Base-by-base conservation (phyloP, 129 eudicot genomes). In the Tanacetum coccineum region DNA sequence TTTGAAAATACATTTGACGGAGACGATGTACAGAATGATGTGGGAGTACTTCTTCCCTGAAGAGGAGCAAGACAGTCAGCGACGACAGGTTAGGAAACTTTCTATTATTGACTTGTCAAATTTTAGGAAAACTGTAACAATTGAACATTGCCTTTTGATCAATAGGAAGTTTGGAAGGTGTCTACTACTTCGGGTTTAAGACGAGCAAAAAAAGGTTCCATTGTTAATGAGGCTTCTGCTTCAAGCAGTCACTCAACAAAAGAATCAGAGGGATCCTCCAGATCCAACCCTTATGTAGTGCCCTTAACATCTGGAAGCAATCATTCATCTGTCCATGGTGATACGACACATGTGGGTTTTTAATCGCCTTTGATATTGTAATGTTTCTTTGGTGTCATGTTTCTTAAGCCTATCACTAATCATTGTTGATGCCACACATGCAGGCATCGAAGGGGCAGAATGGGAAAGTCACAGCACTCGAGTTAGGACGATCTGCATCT, bases 11-110 rank as follows among this genome's bases (percentile, higher is more conserved):
- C 96, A 93, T 82, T 81, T 89, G 86, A 88, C 96, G 4, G 99
- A 93, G 77, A 70, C 67, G 49, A 80, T 93, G 88, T 93, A 89
- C 85, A 78, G 79, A 79, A 77, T 89, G 95, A 93, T 89, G 96
- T 93, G 99, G 99, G 95, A 71, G 56, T 93, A 93, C 79, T 84
- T 93, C 70, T 93, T 93, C 70, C 96, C 99, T 13, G 95, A 88
- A 81, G 99, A 93, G 75, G 99, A 93, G 72, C 96, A 93, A 81
- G 99, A 93, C 73, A 88, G 96, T 74, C 99, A 88, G 74, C 74
- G 99, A 74, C 85, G 95, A 36, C 99, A 93, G 95, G 99, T 89
- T 57, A 0, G 78, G 48, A 73, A 59, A 59, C 51, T 61, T 53
- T 28, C 70, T 10, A 3, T 36, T 59, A 17, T 18, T 6, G 55